Conservation (phyloP, 2,329 filamentous ascomycete genomes). For the Colletotrichum eleusines region DNA sequence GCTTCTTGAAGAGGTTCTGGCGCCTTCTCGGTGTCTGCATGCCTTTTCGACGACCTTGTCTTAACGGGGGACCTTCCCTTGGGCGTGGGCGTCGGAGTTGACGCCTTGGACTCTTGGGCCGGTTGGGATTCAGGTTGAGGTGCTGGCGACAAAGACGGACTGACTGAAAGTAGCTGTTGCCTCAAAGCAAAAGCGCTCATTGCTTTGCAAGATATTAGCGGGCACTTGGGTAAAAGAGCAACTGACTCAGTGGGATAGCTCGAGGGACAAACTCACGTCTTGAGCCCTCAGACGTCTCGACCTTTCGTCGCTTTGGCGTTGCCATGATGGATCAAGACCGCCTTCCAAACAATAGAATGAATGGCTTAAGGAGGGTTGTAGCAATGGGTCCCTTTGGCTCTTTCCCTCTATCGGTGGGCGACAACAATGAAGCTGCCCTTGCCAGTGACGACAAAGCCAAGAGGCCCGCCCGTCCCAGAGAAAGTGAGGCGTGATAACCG, state of each 20-base stretch:
- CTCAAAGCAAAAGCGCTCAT: constrained; percentile 61
- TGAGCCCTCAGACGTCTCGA: constrained; percentile 49
- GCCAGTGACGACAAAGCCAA: neutral
- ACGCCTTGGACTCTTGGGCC: neutral
- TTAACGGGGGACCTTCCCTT: constrained; percentile 16
- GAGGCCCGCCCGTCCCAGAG: neutral
- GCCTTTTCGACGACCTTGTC: constrained; percentile 16
- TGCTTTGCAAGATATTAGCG: constrained; percentile 45
- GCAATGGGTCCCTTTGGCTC: neutral
- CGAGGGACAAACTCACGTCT: constrained; percentile 50
- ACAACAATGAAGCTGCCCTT: neutral
- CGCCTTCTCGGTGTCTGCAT: constrained; percentile 6
- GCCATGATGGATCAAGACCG: constrained; percentile 44
- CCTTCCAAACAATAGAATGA: neutral
- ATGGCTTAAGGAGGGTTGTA: neutral
- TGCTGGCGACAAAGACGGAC: constrained; percentile 33
- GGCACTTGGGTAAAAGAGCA: neutral
- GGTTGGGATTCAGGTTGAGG: constrained; percentile 20
- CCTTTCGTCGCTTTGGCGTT: constrained; percentile 57
- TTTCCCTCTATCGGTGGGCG: neutral
- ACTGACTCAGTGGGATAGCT: neutral
- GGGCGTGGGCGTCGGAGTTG: constrained; percentile 20
- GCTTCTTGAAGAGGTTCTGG: neutral
- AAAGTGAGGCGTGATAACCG: neutral
- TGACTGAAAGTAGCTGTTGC: constrained; percentile 49